phyloP scores from a whole-genome alignment of 179 eudicot genomes.

The Silene coronaria region DNA sequence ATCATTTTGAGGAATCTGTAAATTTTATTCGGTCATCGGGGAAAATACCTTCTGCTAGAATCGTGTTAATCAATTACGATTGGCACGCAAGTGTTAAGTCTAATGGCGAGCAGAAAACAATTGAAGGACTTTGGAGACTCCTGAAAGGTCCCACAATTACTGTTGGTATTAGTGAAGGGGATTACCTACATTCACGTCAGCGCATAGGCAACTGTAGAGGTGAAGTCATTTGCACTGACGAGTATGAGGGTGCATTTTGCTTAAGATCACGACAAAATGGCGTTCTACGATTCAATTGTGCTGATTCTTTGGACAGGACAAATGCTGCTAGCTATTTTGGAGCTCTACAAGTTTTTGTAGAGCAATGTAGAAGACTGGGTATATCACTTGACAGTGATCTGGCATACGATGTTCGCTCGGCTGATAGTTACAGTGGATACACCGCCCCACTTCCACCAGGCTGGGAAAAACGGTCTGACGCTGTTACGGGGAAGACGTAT shows the following conservation, averaged over 20 bases:
- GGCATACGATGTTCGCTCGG: conserved; percentile 58
- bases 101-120: conserved; percentile 84
- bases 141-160: conserved; percentile 78
- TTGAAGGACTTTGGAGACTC: conserved; percentile 92
- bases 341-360: conserved; percentile 84
- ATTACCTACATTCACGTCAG: conserved; percentile 80
- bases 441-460: conserved; percentile 97
- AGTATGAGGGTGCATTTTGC: conserved; percentile 75
- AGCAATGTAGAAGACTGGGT: conserved; percentile 90
- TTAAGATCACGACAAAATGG: conserved; percentile 91
- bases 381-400: conserved; percentile 93
- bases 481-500: conserved; percentile 87
- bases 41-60: conserved; percentile 64
- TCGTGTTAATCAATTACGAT: conserved; percentile 78
- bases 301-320: conserved; percentile 95
- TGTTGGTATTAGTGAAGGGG: conserved; percentile 87
- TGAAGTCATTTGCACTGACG: conserved; percentile 63
- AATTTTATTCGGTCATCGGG: conserved; percentile 65
- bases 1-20: conserved; percentile 85
- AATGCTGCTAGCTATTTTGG: conserved; percentile 98
- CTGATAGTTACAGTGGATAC: conserved; percentile 63
- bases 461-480: conserved; percentile 95
- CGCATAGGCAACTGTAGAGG: conserved; percentile 76
- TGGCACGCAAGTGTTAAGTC: conserved; percentile 88
- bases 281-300: conserved; percentile 88